Percentiles rank a stretch among this genome's conserved stretches.
phyloP scores from a whole-genome alignment of 2,329 filamentous ascomycete genomes.

The Fusarium annulatum region DNA sequence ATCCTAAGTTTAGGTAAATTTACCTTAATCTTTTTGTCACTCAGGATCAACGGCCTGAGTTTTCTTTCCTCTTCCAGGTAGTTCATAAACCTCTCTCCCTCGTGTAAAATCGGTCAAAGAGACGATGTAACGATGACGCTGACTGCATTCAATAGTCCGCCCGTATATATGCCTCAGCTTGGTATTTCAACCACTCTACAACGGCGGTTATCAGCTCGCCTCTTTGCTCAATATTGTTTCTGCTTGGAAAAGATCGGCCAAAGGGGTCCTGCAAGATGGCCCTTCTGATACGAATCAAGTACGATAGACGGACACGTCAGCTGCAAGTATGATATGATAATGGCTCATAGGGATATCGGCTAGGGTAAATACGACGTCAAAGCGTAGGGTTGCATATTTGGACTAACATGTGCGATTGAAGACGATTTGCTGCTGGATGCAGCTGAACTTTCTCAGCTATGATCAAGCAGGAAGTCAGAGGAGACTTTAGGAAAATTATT shows the following conservation, averaged over 20 bases:
- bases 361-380: too few species aligned
- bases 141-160: background rate
- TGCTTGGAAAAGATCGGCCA: background rate
- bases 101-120: background rate
- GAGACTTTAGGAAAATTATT: rapidly evolving
- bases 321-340: background rate
- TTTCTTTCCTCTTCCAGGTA: too few species aligned
- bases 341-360: background rate
- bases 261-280: background rate
- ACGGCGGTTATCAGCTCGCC: background rate
- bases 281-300: background rate
- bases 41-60: too few species aligned
- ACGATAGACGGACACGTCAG: background rate
- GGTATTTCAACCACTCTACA: background rate
- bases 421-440: background rate
- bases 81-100: rapidly evolving
- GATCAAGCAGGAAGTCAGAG: rapidly evolving
- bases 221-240: background rate
- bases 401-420: too few species aligned
- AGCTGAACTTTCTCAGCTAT: background rate
- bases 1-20: too few species aligned
- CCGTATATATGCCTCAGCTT: too few species aligned
- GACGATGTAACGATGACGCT: background rate
- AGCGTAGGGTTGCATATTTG: background rate
- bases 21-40: too few species aligned